Evolutionary conservation across 192 early-diverging fungal species (phyloP).

Genomic region (Backusella morwellensis): DNA sequence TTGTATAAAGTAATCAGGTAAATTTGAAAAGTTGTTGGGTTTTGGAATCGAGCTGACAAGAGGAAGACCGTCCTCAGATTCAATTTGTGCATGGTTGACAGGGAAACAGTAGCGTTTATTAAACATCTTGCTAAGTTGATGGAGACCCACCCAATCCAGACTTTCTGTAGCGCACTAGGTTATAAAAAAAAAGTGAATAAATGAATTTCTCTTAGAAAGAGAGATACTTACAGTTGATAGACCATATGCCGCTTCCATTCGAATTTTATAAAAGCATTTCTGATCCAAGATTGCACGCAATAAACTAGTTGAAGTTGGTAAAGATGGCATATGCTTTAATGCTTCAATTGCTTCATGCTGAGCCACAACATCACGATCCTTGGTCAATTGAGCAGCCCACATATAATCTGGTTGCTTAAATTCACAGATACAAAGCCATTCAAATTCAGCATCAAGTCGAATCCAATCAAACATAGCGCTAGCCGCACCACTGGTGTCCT

Average conservation of each 20-base stretch:
- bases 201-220: background rate
- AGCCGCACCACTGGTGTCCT: conserved; percentile 52
- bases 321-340: conserved; percentile 57
- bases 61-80: conserved; percentile 35
- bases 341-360: conserved; percentile 86
- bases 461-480: conserved; percentile 94
- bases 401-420: conserved; percentile 91
- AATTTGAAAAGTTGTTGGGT: conserved; percentile 84
- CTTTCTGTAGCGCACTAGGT: conserved; percentile 46
- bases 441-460: conserved; percentile 88
- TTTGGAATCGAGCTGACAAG: conserved; percentile 61
- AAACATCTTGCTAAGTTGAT: conserved; percentile 74
- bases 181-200: background rate
- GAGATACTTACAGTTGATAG: conserved; percentile 48
- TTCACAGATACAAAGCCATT: conserved; percentile 88
- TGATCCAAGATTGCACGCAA: conserved; percentile 74
- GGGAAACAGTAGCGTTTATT: conserved; percentile 71
- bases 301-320: conserved; percentile 71
- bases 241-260: conserved; percentile 75
- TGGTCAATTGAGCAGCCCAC: conserved; percentile 91
- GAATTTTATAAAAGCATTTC: conserved; percentile 83
- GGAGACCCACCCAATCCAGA: conserved; percentile 65
- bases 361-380: conserved; percentile 88
- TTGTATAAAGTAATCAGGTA: conserved; percentile 91
- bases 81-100: background rate